phyloP scores from a whole-genome alignment of 495 filamentous ascomycete genomes.

The Xylaria flabelliformis region DNA sequence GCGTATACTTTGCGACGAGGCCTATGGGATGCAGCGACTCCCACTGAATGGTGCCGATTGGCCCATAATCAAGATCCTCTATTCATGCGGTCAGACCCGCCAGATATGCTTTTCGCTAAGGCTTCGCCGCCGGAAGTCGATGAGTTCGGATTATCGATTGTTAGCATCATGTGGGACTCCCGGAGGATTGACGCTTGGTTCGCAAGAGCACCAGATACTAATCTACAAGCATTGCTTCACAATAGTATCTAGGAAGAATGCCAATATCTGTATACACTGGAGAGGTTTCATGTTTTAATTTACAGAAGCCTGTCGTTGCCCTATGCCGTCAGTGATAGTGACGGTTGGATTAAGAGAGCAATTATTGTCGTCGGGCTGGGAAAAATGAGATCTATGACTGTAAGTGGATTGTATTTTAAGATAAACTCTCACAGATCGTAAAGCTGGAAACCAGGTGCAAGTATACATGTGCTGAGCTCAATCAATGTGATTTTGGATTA shows the following conservation, averaged over 20 bases:
- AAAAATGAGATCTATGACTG: too few relatives aligned
- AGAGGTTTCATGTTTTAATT: neutral
- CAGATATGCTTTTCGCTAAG: neutral
- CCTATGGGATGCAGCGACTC: slow-evolving; percentile 29
- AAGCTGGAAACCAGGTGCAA: too few relatives aligned
- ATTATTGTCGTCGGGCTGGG: too few relatives aligned
- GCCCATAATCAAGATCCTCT: slow-evolving; percentile 15
- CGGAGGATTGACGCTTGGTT: slow-evolving; percentile 22
- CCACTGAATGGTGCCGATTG: slow-evolving; percentile 1
- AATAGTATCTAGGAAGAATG: neutral
- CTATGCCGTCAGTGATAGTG: too few relatives aligned
- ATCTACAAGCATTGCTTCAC: neutral
- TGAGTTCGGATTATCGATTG: slow-evolving; percentile 8
- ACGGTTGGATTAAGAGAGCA: too few relatives aligned
- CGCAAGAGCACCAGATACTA: neutral
- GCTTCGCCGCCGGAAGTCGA: slow-evolving; percentile 11
- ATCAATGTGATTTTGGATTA: too few relatives aligned
- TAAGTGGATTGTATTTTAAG: too few relatives aligned
- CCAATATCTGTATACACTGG: neutral
- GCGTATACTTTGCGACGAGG: slow-evolving; percentile 28
- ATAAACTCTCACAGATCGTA: too few relatives aligned
- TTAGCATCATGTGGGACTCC: slow-evolving; percentile 21
- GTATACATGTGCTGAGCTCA: too few relatives aligned
- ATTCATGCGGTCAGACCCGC: neutral
- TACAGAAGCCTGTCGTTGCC: too few relatives aligned